Conservation (phyloP, 2,329 filamentous ascomycete genomes). For the Stemphylium vesicarium region DNA sequence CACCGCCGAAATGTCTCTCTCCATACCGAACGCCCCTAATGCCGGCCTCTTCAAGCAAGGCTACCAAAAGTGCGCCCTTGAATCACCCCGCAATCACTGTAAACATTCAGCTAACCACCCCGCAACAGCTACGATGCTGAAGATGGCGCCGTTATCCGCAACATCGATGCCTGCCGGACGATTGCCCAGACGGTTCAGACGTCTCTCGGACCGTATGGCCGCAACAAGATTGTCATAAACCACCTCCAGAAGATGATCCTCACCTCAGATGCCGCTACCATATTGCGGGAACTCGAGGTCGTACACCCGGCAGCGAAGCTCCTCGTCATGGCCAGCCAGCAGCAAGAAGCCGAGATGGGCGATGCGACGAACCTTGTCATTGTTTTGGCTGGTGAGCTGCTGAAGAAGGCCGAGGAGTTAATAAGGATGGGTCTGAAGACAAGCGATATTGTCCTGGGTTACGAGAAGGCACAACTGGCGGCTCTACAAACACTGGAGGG, state of each 20-base stretch:
- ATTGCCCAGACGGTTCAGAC: constrained; percentile 97
- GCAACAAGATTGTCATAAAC: constrained; percentile 99
- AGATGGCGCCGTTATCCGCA: constrained; percentile 97
- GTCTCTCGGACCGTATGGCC: constrained; percentile 93
- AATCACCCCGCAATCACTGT: constrained; percentile 23
- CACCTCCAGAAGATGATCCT: constrained; percentile 99
- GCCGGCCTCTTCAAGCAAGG: constrained; percentile 92
- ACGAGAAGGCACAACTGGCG: constrained; percentile 91
- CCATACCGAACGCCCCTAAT: constrained; percentile 93
- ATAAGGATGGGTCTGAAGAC: constrained; percentile 97
- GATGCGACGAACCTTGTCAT: constrained; percentile 98
- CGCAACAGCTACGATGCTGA: constrained; percentile 88
- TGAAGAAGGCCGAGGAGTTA: constrained; percentile 96
- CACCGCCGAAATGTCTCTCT: constrained; percentile 78
- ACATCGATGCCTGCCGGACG: constrained; percentile 97
- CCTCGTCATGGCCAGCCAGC: constrained; percentile 97
- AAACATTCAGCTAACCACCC: constrained; percentile 43
- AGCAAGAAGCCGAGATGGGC: constrained; percentile 99
- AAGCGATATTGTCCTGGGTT: constrained; percentile 95
- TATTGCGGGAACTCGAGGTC: constrained; percentile 95
- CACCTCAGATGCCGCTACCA: constrained; percentile 96
- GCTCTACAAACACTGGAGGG: constrained; percentile 83
- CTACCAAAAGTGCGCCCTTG: constrained; percentile 81
- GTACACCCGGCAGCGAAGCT: constrained; percentile 98
- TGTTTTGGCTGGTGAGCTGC: constrained; percentile 88